Evolutionary conservation across 495 filamentous ascomycete genomes (phyloP).

Genomic region (Opeltia flavorubescens): DNA sequence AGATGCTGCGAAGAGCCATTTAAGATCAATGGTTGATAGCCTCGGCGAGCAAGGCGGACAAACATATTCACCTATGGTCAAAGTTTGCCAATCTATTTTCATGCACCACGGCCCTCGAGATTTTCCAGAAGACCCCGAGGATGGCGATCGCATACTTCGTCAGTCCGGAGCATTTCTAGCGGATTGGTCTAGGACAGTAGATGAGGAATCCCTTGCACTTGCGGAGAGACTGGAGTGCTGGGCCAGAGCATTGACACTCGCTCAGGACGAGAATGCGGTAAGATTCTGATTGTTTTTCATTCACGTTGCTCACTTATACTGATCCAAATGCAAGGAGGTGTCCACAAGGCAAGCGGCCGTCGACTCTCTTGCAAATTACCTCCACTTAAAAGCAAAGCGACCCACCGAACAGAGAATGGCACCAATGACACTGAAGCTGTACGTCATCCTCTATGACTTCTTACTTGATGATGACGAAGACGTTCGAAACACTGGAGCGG

Average conservation of each 20-base stretch:
- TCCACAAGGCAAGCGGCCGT: constrained; percentile 46
- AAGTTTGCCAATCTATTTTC: background rate
- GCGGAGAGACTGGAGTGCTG: background rate
- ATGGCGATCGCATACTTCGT: too few relatives aligned
- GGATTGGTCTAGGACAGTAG: too few relatives aligned
- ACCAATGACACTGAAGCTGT: constrained; percentile 28
- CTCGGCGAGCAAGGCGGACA: background rate
- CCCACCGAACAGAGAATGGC: constrained; percentile 4
- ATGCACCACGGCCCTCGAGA: background rate
- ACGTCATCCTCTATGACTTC: constrained; percentile 42
- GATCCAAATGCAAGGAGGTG: constrained; percentile 35
- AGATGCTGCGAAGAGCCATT: constrained; percentile 22
- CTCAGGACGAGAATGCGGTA: constrained; percentile 1
- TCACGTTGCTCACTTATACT: background rate
- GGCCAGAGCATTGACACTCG: background rate
- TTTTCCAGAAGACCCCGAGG: too few relatives aligned
- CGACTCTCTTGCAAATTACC: constrained; percentile 9
- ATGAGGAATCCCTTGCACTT: too few relatives aligned
- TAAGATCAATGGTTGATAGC: background rate
- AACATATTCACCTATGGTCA: background rate
- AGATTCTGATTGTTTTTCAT: background rate
- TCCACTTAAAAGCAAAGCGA: background rate
- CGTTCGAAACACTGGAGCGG: constrained; percentile 51
- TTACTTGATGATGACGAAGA: constrained; percentile 90
- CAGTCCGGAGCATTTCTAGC: background rate